Evolutionary conservation across 179 eudicot species (phyloP).

Genomic region (Actinidia chinensis): DNA sequence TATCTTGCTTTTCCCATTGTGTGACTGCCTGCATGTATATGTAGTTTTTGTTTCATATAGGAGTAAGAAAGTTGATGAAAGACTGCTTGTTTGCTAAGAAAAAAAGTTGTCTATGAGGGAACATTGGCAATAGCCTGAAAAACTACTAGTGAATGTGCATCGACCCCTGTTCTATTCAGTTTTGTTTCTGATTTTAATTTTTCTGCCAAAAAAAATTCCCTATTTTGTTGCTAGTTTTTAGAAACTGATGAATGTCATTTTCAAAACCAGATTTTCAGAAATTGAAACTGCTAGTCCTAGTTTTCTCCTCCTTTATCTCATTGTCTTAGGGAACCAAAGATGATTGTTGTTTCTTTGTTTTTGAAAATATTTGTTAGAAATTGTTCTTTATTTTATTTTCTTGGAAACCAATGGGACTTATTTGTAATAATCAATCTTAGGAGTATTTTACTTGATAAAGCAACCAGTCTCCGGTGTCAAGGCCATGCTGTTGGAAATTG

Average conservation of each 20-base stretch:
- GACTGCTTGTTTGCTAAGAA: neutral
- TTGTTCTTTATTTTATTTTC: neutral
- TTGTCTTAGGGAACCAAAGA: too few relatives aligned
- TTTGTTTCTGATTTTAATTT: too few relatives aligned
- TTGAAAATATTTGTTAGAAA: too few relatives aligned
- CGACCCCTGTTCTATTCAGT: too few relatives aligned
- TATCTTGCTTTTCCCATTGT: constrained; percentile 49
- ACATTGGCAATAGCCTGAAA: neutral
- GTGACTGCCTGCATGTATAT: neutral
- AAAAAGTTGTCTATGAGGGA: neutral
- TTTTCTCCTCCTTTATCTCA: too few relatives aligned
- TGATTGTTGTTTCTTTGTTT: too few relatives aligned
- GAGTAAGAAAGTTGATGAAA: neutral
- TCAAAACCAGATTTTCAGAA: too few relatives aligned
- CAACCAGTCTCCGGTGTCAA: constrained; percentile 61
- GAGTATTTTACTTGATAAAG: constrained; percentile 54
- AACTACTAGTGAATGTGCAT: too few relatives aligned
- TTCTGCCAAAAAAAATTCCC: too few relatives aligned
- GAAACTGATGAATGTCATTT: too few relatives aligned
- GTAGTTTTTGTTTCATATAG: neutral
- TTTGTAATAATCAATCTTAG: neutral
- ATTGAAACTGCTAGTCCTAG: too few relatives aligned
- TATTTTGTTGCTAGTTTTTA: too few relatives aligned
- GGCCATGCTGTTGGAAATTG: constrained; percentile 61
- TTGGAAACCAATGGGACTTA: neutral